Evolutionary conservation across 129 eudicot species (phyloP), one percentile per base, ranked within the genome.

Genomic region (Flaveria trinervia): DNA sequence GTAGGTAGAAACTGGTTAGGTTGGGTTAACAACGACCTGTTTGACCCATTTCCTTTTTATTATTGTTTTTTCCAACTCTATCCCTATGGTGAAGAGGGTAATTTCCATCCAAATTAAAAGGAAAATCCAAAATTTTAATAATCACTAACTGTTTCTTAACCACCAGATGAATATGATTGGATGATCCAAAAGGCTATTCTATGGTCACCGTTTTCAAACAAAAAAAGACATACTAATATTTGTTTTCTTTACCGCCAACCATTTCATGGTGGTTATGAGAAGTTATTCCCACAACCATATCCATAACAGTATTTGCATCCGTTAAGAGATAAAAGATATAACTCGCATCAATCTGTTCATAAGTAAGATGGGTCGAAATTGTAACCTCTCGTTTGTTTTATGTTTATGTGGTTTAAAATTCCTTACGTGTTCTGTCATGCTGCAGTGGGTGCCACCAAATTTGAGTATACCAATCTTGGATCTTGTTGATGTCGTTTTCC

Each of bases 371-470:
- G 43, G 45, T 65, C 17, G 51, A 36, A 33, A 10, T 3, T n/a
- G 62, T 7, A 26, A 71, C 52, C 41, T 20, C 61, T n/a, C 43
- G 60, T 80, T 11, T 30, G 52, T 66, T 30, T 74, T 57, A 39
- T 49, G 14, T 69, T 56, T 67, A 66, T 33, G 43, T 2, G 57
- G 17, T 64, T 65, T 13, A 68, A 39, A 39, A 22, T 49, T 56
- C 39, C 30, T 60, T 48, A 62, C 30, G 11, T 68, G 46, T 43
- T 48, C 46, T 79, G 55, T 71, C 59, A n/a, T 71, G 77, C 67
- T 80, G 81, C 91, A 93, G 98, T 93, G 98, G 98, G 89, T 93
- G 33, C 96, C 98, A 25, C 98, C 98, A 65, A 90, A 84, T 85
- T 61, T 93, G 72, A 90, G 93, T 71, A 83, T 74, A 15, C 98